Conservation (phyloP, 305 asterid species). For the Rubia tinctorum region DNA sequence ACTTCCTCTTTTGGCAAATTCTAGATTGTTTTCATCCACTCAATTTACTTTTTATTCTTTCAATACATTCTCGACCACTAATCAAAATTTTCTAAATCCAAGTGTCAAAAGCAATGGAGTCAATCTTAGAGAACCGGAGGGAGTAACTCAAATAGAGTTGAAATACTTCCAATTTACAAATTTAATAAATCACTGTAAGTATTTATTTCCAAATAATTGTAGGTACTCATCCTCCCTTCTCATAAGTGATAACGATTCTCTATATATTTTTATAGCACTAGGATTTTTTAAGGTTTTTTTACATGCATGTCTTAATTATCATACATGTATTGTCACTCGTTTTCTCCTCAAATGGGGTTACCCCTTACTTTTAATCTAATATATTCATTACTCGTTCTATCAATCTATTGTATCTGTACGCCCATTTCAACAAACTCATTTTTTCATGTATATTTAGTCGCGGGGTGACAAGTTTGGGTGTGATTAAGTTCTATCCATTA, state of each 20-base stretch:
- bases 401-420: neutral
- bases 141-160: neutral
- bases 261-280: neutral
- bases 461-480: neutral
- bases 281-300: neutral
- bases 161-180: neutral
- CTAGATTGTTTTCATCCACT: no score
- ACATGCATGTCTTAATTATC: neutral
- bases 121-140: no score
- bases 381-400: no score
- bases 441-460: neutral
- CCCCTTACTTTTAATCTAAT: neutral
- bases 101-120: no score
- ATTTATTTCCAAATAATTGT: neutral
- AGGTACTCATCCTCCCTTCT: neutral
- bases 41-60: no score
- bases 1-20: no score
- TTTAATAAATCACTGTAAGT: neutral
- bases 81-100: no score
- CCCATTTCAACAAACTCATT: neutral
- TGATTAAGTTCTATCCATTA: neutral
- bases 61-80: no score
- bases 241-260: neutral
- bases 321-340: neutral
- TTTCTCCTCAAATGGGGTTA: neutral